Base-by-base conservation (phyloP, 768 basidiomycete species). In the Tulasnella sp. region DNA sequence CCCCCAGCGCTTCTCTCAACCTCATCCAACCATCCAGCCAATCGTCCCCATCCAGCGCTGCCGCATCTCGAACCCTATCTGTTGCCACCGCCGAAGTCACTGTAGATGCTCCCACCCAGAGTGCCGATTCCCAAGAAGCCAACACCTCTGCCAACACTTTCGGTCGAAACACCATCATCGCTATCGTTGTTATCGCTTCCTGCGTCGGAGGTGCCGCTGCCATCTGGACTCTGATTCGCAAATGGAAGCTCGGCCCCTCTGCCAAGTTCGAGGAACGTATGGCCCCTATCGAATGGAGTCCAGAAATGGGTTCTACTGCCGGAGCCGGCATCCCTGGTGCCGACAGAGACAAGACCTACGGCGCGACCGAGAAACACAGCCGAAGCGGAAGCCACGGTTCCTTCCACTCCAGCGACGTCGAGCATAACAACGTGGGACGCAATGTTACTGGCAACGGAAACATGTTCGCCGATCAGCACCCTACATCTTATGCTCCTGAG, bases 141-240 rank as follows among this genome's bases (percentile, higher is more conserved):
- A 76, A 48, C 79, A 77, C 37, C 77, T 39, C 70, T 71, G 55
- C 44, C 20, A 77, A 40, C 70, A 78, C 76, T n/a, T 51, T 85
- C 86, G 11, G 84, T 83, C 71, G 84, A 86, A 32, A 86, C 87
- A 78, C 78, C 1, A 80, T 88, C 75, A 93, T 90, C 23, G 87
- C 90, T 61, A 85, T 96, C 81, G 91, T 94, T 81, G 88, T 89
- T 73, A 86, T 93, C 74, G 94, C 89, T 5, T 87, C 91, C 7
- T 89, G 87, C 70, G 81, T 95, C 61, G 94, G 90, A 74, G 91
- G 88, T 40, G 82, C 91, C 74, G 88, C 88, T 77, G 90, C 95
- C 81, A 86, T 92, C 80, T 96, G 94, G 94, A 96, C 94, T 71
- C 85, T 94, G 82, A 92, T 95, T 87, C 91, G 94, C 86, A 95